Evolutionary conservation across 176 grass and related monocot genomes (phyloP), one percentile per base, ranked within the genome.

Genomic region (Carex cristatella): DNA sequence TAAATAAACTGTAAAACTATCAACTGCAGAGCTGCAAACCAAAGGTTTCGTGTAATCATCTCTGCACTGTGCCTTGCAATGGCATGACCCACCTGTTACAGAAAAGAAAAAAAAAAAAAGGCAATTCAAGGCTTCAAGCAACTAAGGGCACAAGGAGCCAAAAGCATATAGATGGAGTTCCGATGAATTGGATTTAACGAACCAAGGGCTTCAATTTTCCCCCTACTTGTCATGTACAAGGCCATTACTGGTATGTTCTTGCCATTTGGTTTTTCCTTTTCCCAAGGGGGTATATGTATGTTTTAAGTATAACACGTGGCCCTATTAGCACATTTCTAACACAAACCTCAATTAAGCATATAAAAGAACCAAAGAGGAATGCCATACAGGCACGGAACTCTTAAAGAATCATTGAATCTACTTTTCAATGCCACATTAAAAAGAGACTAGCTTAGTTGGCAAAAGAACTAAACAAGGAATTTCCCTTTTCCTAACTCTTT

Each of bases 31-130:
- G 91, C 79, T 10, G 76, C 38, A 60, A 95, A 82, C 91, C 91
- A 91, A 80, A 98, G 65, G 49, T 87, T 90, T 55, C 89, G 88
- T 7, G 95, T 95, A 44, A 98, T 88, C 88, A 53, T 88, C 88
- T 98, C 95, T 10, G 93, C 91, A 2, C 55, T 14, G 16, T 98
- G 95, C 60, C 95, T 92, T 37, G 93, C 95, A 67, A 98, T 86
- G 11, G 82, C 88, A 16, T 98, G 95, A 64, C 91, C 93, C 49
- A 98, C 90, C 95, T 98, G 84, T 83, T 32, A 83, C n/a, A 66
- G 7, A 40, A 40, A 83, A 23, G n/a, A 23, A 23, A 23, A 23
- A 23, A 23, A 38, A 54, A 6, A 6, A 82, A 53, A 54, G 30
- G 31, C 65, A 94, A 88, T 7, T 89, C 63, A 82, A 88, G 8